Percentiles rank a stretch among this genome's conserved stretches.
Conservation (phyloP, 495 filamentous ascomycete genomes). For the Xylaria cubensis region DNA sequence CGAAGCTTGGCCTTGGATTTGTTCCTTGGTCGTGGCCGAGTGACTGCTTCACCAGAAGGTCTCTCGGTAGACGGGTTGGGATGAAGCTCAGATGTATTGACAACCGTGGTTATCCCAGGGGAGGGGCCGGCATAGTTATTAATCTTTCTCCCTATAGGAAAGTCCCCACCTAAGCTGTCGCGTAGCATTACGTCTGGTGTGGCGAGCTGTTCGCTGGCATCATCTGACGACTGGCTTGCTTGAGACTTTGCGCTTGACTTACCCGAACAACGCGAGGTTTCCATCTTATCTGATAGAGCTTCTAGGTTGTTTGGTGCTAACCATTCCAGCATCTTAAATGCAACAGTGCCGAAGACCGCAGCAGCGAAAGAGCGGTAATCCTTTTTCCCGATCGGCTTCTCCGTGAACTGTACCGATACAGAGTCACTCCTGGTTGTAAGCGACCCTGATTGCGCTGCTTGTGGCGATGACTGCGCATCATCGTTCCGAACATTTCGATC, state of each 20-base stretch:
- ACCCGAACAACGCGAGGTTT: conserved; percentile 14
- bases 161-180: conserved; percentile 4
- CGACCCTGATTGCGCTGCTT: conserved; percentile 24
- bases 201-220: conserved; percentile 15
- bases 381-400: conserved; percentile 67
- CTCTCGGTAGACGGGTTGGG: not conserved
- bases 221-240: conserved; percentile 14
- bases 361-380: conserved; percentile 87
- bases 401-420: conserved; percentile 39
- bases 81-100: conserved; percentile 21
- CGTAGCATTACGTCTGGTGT: conserved; percentile 2
- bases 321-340: conserved; percentile 83
- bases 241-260: conserved; percentile 22
- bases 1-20: conserved; percentile 55
- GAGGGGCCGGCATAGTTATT: conserved; percentile 8
- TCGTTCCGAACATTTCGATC: conserved; percentile 22
- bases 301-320: conserved; percentile 62
- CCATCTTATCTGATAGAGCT: conserved; percentile 46
- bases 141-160: not conserved
- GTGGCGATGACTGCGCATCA: conserved; percentile 27
- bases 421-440: conserved; percentile 13
- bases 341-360: conserved; percentile 77
- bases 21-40: conserved; percentile 41
- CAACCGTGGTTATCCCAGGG: conserved; percentile 4
- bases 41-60: not conserved